Base-by-base conservation (phyloP, 108 stramenopile species). In the Cyclotella baltica region DNA sequence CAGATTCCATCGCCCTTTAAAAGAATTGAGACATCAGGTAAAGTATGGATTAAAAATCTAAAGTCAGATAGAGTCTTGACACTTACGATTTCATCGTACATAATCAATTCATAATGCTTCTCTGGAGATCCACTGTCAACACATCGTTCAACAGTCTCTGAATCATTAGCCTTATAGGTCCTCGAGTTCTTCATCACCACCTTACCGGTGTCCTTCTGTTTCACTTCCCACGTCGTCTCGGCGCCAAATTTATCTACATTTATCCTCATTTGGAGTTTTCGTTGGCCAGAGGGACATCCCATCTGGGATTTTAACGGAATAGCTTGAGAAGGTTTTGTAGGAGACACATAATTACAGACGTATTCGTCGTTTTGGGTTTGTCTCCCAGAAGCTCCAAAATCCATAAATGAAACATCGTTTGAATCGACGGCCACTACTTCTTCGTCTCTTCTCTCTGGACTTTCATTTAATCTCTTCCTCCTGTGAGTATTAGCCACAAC, bases 21-120 rank as follows among this genome's bases (percentile, higher is more conserved):
- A 13, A 11, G 40, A 43, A 13, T 43, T n/a, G n/a, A n/a, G n/a
- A n/a, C n/a, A n/a, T n/a, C n/a, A n/a, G n/a, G 8, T 13, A 13
- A 11, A 43, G 13, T n/a, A n/a, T n/a, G n/a, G n/a, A n/a, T n/a
- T n/a, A n/a, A n/a, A n/a, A n/a, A n/a, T n/a, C n/a, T n/a, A n/a
- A n/a, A n/a, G n/a, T n/a, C n/a, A n/a, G n/a, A n/a, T n/a, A n/a
- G n/a, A n/a, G n/a, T n/a, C n/a, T n/a, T n/a, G n/a, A n/a, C n/a
- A 62, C 61, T 62, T 22, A 62, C 61, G 34, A 62, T 34, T 10
- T 62, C 61, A 36, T 62, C 61, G 22, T 62, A 62, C 19, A 62
- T 15, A 15, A 16, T 36, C 61, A 62, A 62, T 22, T 62, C n/a
- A 62, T 62, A 62, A 0, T 62, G 61, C 22, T 62, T 34, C 61